A percentile compares a stretch with the other conserved stretches of the same genome.
Conservation (phyloP, 2,329 filamentous ascomycete genomes). For the Paecilomyces formosus region DNA sequence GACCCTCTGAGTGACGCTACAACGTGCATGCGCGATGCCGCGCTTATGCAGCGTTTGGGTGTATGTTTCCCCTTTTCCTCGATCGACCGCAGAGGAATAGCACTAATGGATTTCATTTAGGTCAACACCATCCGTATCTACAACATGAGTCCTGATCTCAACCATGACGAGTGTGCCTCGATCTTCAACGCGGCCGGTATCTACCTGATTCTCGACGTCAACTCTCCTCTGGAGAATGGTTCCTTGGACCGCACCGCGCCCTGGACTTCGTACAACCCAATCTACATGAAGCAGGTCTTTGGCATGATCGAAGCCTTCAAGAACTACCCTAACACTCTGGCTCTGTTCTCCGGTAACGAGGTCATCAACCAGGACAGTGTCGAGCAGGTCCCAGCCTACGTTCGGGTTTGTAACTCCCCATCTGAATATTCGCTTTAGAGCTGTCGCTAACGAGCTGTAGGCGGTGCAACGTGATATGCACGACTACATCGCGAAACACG, state of each 20-base stretch:
- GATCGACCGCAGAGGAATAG: background rate
- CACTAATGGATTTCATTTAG: conserved; percentile 16
- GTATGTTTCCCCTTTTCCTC: conserved; percentile 27
- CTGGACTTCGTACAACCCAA: conserved; percentile 46
- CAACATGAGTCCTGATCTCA: conserved; percentile 52
- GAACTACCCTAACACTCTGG: conserved; percentile 57
- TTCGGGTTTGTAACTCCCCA: conserved; percentile 37
- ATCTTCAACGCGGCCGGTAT: conserved; percentile 62
- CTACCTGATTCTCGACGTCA: conserved; percentile 60
- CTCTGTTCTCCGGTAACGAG: conserved; percentile 62
- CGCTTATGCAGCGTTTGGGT: conserved; percentile 56
- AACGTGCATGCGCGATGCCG: conserved; percentile 55
- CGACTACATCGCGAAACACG: conserved; percentile 57
- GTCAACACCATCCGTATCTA: conserved; percentile 60
- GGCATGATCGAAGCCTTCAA: conserved; percentile 61
- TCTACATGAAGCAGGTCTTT: conserved; percentile 53
- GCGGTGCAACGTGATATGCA: conserved; percentile 62
- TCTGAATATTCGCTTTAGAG: background rate
- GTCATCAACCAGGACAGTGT: conserved; percentile 57
- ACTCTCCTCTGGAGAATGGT: conserved; percentile 51
- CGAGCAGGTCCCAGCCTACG: conserved; percentile 49
- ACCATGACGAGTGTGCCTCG: conserved; percentile 55
- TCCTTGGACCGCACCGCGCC: conserved; percentile 51
- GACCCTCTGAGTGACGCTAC: conserved; percentile 54
- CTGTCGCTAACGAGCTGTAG: conserved; percentile 8